Base-by-base conservation (phyloP, 2,329 filamentous ascomycete species). In the Dissoconium aciculare region DNA sequence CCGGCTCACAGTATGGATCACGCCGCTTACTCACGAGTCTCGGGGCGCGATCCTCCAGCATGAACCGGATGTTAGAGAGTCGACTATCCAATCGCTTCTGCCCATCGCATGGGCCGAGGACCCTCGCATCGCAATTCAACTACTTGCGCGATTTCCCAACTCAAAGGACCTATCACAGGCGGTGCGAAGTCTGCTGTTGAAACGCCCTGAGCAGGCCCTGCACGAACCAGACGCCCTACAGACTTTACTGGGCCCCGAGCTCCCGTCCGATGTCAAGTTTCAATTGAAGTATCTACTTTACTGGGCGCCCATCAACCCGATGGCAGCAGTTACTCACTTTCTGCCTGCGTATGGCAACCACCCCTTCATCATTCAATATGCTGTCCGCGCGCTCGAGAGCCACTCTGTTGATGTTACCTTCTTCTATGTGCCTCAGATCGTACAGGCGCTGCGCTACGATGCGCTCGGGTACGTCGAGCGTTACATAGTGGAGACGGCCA, bases 361-460 rank as follows among this genome's bases (percentile, higher is more conserved):
- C 49, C 81, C 91, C 0, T 91, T 85, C 56, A 68, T 98, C 31
- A 72, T 95, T 23, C 91, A 99, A 54, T 98, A 95, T 54, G 89
- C 89, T 1, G 92, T 98, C 76, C 74, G 85, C 46, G 82, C 89
- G 3, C 58, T 99, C 28, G 89, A 98, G 52, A 85, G 79, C 44
- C 89, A 98, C 49, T 78, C 84, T 0, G 77, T 94, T n/a, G 89
- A 95, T 51, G 75, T 95, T 12, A 93, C 87, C 0, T 98, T 99
- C 65, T 98, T 95, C 58, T 95, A 94, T 50, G 89, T 99, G 3
- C 89, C 91, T 5, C 89, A 99, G 53, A 91, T 98, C 45, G 89
- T 98, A 10, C 89, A 99, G 54, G 79, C 82, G 26, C 67, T 99
- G 26, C 78, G 89, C 32, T 94, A 95, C 47, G 89, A 99, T 62